Base-by-base conservation (phyloP, 306 rosid genomes). In the Vigna angularis region DNA sequence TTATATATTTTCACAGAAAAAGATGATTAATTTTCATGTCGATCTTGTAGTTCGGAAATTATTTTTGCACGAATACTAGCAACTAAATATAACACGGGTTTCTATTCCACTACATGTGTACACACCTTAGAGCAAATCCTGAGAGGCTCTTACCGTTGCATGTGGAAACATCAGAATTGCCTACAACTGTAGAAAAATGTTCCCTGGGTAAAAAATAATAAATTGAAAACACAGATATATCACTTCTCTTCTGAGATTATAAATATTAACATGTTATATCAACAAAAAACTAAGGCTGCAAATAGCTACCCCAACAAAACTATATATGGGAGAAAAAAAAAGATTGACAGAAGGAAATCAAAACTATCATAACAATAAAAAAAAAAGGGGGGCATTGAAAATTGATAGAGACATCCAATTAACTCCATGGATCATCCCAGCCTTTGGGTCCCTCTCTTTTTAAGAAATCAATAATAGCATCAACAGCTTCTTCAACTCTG, bases 361-460 rank as follows among this genome's bases (percentile, higher is more conserved):
- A 80, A 48, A 53, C 47, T 55, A 65, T 20, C 75, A 69, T 47
- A 66, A 72, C 30, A 38, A 75, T 30, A 12, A 65, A 9, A 65
- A 49, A 49, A 44, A 56, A 40, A 62, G 77, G 28, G 28, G 28
- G 28, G 34, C 5, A 69, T 70, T 16, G 52, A 32, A 64, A 65
- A 32, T 30, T 32, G 55, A 38, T 51, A 26, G 30, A 61, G 38
- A 61, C 75, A 72, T 34, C 24, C 18, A n/a, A 67, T 82, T 80
- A 96, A 86, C 79, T 83, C 99, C 99, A 96, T 3, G 99, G 99
- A 77, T 96, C 99, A 78, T 96, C 98, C 99, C 99, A 96, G 34
- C 98, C 98, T 73, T 86, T 96, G 48, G 98, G 99, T 66, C 93
- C 98, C 50, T 89, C 99, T 80, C 98, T 90, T 82, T 76, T 91